A percentile compares a stretch with the other conserved stretches of the same genome.
phyloP scores from a whole-genome alignment of 2,329 filamentous ascomycete species.

The Periconia sp. region DNA sequence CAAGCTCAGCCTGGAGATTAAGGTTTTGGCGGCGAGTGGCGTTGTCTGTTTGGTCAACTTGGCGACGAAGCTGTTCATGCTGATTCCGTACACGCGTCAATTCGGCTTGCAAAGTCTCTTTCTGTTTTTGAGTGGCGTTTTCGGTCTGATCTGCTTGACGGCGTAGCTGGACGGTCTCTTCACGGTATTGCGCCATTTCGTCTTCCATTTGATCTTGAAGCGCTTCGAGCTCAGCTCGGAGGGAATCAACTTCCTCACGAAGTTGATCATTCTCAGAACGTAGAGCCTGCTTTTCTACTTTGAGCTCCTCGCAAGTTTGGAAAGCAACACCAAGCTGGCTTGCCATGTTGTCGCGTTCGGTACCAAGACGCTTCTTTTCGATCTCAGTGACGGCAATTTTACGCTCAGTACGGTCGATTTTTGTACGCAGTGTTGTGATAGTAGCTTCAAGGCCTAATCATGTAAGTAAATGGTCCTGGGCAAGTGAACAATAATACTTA shows the following conservation, averaged over 20 bases:
- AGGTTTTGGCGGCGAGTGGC: conserved; percentile 37
- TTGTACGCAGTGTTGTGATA: conserved; percentile 61
- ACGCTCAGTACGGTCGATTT: conserved; percentile 63
- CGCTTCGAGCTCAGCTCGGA: conserved; percentile 37
- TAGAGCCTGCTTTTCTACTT: conserved; percentile 47
- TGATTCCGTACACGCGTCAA: conserved; percentile 34
- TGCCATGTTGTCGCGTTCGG: conserved; percentile 67
- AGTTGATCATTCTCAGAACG: conserved; percentile 39
- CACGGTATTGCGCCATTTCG: conserved; percentile 35
- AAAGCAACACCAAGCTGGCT: conserved; percentile 64
- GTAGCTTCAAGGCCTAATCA: conserved; percentile 59
- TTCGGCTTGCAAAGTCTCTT: conserved; percentile 36
- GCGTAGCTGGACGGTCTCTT: conserved; percentile 38
- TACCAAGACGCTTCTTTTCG: conserved; percentile 62
- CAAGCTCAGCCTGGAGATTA: conserved; percentile 35
- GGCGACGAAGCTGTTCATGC: conserved; percentile 35
- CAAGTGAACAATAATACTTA: conserved; percentile 43
- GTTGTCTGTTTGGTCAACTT: conserved; percentile 36
- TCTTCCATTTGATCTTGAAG: conserved; percentile 37
- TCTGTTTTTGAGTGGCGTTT: conserved; percentile 36
- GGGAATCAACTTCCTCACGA: conserved; percentile 38
- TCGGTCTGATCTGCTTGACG: conserved; percentile 36
- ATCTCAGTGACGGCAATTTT: conserved; percentile 65
- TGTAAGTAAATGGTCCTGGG: conserved; percentile 13
- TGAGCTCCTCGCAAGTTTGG: conserved; percentile 56